phyloP scores from a whole-genome alignment of 2,329 filamentous ascomycete species.

The Trichophaea hybrida region DNA sequence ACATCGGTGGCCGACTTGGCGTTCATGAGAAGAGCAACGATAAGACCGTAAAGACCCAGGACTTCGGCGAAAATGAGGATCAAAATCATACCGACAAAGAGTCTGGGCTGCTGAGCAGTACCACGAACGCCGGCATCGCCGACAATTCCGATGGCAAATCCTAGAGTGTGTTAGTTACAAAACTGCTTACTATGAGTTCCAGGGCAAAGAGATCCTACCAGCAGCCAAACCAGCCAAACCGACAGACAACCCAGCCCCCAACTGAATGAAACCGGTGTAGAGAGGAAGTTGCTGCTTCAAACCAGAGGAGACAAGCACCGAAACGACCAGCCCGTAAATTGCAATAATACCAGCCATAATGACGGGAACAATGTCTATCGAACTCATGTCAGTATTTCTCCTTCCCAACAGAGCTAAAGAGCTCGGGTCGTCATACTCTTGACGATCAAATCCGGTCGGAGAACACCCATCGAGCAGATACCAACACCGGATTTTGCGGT shows the following conservation, averaged over 20 bases:
- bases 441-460: slow-evolving; percentile 94
- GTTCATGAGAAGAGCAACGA: slow-evolving; percentile 99
- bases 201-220: slow-evolving; percentile 32
- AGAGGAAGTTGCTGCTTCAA: slow-evolving; percentile 57
- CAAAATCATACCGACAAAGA: slow-evolving; percentile 95
- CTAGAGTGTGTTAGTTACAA: background rate
- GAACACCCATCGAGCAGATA: slow-evolving; percentile 95
- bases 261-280: slow-evolving; percentile 72
- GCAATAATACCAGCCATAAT: slow-evolving; percentile 99
- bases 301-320: slow-evolving; percentile 70
- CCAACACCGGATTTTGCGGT: slow-evolving; percentile 98
- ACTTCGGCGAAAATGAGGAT: slow-evolving; percentile 99
- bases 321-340: slow-evolving; percentile 89
- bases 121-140: slow-evolving; percentile 80
- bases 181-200: background rate
- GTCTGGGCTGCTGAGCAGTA: slow-evolving; percentile 67
- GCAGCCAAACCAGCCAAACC: slow-evolving; percentile 71
- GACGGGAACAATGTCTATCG: slow-evolving; percentile 87
- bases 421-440: slow-evolving; percentile 61
- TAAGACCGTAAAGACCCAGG: slow-evolving; percentile 96
- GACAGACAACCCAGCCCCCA: slow-evolving; percentile 68
- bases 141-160: slow-evolving; percentile 72
- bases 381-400: background rate
- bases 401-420: background rate
- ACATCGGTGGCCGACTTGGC: slow-evolving; percentile 62